Base-by-base conservation (phyloP, 257 asterid genomes). In the Eucommia ulmoides region DNA sequence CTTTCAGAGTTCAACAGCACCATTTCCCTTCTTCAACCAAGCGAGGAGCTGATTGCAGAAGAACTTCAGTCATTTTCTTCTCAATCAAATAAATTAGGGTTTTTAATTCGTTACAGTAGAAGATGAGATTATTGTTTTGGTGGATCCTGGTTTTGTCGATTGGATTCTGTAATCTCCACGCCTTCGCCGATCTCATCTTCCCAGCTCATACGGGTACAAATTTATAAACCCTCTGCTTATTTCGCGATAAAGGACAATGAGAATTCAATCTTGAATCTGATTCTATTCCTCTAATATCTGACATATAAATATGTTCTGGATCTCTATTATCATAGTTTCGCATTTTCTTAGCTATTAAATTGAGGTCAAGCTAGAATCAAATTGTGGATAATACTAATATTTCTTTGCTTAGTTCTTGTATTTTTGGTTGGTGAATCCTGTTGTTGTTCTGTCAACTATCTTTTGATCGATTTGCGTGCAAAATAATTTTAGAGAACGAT, bases 151-250 rank as follows among this genome's bases (percentile, higher is more conserved):
- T 19, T 49, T 48, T 58, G 11, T 21, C 45, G 11, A 33, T 24
- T 20, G 35, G 20, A 48, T 20, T 58, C 49, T 38, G 11, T 45
- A 6, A 17, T 38, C 8, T 8, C 14, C 22, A 22, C 23, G 56
- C 41, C 18, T 22, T 15, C 20, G 22, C 56, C 22, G 56, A 58
- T 41, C 64, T 35, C 45, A 49, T 58, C 41, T 22, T 58, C 51
- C 22, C 64, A 23, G 41, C 54, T 49, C 64, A 50, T 42, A 50
- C 51, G 41, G 64, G 64, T 58, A 50, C 45, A 25, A 24, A 42
- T 16, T 35, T 35, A 3, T 18, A 18, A 4, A 35, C 44, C 12
- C 12, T 29, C 38, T 29, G 38, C 12, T 29, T 29, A 14, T 29
- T 29, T 14, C 38, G 7, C 12, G 38, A 14, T 8, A 29, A 29